Percentiles rank a stretch among this genome's conserved stretches.
Conservation (phyloP, 306 rosid species). For the Bauhinia variegata region DNA sequence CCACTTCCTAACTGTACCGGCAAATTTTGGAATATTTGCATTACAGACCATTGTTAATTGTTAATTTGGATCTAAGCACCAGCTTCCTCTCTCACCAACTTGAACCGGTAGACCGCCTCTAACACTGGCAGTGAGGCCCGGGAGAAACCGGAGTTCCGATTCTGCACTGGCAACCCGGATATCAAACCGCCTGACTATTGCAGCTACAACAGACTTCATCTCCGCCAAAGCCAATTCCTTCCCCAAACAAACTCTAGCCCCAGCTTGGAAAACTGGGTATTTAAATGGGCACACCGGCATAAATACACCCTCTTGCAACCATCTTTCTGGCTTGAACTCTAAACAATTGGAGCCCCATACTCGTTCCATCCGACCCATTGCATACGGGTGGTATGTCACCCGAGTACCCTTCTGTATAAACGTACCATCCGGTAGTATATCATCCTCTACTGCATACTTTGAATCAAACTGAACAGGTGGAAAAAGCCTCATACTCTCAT, state of each 20-base stretch:
- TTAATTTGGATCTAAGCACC: background rate
- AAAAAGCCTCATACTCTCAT: slow-evolving; percentile 79
- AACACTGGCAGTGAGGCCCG: slow-evolving; percentile 74
- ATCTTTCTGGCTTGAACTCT: slow-evolving; percentile 72
- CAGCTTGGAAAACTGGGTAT: slow-evolving; percentile 88
- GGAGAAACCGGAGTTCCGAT: slow-evolving; percentile 49
- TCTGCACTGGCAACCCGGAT: slow-evolving; percentile 40
- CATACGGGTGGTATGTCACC: slow-evolving; percentile 86
- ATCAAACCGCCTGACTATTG: slow-evolving; percentile 51
- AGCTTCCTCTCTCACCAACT: slow-evolving; percentile 44
- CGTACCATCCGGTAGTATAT: slow-evolving; percentile 82
- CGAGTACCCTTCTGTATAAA: slow-evolving; percentile 67
- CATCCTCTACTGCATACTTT: slow-evolving; percentile 68
- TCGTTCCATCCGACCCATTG: slow-evolving; percentile 91
- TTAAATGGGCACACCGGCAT: slow-evolving; percentile 54
- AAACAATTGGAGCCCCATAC: slow-evolving; percentile 79
- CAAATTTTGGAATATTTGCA: slow-evolving; percentile 4
- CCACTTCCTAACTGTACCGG: background rate
- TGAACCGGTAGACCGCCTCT: slow-evolving; percentile 72
- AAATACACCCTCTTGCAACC: slow-evolving; percentile 62
- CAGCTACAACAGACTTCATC: slow-evolving; percentile 52
- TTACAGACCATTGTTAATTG: background rate
- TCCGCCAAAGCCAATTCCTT: slow-evolving; percentile 76
- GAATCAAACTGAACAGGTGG: slow-evolving; percentile 95
- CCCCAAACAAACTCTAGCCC: slow-evolving; percentile 83